Evolutionary conservation across 345 rosid genomes (phyloP).

Genomic region (Syzygium grande): DNA sequence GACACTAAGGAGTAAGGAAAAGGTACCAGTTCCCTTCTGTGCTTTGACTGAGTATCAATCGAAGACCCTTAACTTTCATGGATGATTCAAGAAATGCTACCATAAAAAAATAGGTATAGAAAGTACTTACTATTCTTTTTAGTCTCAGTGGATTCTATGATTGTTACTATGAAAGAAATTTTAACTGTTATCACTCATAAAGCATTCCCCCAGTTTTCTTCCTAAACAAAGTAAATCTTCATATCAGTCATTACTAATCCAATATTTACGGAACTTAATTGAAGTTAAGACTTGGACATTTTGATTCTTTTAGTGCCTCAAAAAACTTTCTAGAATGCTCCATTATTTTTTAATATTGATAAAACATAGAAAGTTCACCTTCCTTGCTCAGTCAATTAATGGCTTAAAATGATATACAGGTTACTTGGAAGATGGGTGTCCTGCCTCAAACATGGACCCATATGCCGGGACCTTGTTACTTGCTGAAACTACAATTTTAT

Average conservation of each 20-base stretch:
- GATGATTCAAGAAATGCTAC: not conserved
- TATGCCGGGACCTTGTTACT: conserved; percentile 61
- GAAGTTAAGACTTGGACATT: not conserved
- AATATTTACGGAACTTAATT: rapidly evolving
- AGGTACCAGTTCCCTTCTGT: conserved; percentile 26
- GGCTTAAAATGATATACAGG: conserved; percentile 20
- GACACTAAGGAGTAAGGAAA: conserved; percentile 81
- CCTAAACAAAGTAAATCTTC: not conserved
- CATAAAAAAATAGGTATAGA: not conserved
- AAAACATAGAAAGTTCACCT: not conserved
- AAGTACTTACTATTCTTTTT: not conserved
- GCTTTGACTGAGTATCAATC: not conserved
- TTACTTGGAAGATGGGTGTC: conserved; percentile 83
- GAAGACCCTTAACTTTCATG: not conserved
- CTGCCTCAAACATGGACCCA: conserved; percentile 94
- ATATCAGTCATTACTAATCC: not conserved
- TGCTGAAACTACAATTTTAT: conserved; percentile 70
- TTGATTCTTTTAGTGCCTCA: not conserved
- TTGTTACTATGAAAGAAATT: not conserved
- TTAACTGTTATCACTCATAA: not conserved
- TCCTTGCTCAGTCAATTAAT: not conserved
- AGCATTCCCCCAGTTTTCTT: not conserved
- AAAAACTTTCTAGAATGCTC: not conserved
- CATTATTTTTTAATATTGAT: not conserved
- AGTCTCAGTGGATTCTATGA: not conserved